These are phyloP conservation scores for Xylaria curta DNA, from an alignment of 495 filamentous ascomycete species.

Conservation along the genomic window DNA sequence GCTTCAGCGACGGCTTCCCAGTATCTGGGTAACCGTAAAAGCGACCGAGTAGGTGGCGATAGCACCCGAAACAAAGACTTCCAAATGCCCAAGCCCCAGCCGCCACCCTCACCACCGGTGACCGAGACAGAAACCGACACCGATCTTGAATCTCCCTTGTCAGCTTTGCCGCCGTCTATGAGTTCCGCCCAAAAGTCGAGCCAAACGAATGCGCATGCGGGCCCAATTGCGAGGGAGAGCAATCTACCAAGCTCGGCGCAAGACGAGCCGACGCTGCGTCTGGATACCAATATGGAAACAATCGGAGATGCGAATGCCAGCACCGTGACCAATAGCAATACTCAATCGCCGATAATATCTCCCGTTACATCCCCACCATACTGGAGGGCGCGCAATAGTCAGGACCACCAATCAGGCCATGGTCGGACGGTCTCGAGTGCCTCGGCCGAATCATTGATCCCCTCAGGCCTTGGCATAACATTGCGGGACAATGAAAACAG, in stretches of 20 bases:
- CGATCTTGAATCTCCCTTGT: conserved; percentile 14
- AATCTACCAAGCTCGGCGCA: not conserved
- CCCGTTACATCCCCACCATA: conserved; percentile 41
- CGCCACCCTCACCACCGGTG: conserved; percentile 24
- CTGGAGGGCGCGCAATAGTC: conserved; percentile 39
- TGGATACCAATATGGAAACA: conserved; percentile 12
- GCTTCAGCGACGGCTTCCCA: not conserved
- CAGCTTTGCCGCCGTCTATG: not conserved
- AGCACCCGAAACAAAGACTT: conserved; percentile 13
- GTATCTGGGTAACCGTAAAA: not conserved
- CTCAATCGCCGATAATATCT: conserved; percentile 18
- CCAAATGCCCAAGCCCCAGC: conserved; percentile 22
- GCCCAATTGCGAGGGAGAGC: not conserved
- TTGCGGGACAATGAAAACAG: conserved; percentile 60
- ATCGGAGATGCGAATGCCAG: not conserved
- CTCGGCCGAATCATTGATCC: conserved; percentile 52
- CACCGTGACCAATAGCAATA: not conserved
- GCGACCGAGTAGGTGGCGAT: conserved; percentile 6
- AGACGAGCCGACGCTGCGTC: conserved; percentile 1
- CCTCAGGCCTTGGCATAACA: conserved; percentile 53
- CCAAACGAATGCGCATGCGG: not conserved
- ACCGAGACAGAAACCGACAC: conserved; percentile 26
- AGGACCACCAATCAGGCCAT: conserved; percentile 28
- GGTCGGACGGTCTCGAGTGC: conserved; percentile 45
- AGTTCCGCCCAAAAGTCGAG: not conserved